A percentile compares a stretch with the other conserved stretches of the same genome.
Conservation (phyloP, 2,329 filamentous ascomycete genomes). For the Fusarium virguliforme region DNA sequence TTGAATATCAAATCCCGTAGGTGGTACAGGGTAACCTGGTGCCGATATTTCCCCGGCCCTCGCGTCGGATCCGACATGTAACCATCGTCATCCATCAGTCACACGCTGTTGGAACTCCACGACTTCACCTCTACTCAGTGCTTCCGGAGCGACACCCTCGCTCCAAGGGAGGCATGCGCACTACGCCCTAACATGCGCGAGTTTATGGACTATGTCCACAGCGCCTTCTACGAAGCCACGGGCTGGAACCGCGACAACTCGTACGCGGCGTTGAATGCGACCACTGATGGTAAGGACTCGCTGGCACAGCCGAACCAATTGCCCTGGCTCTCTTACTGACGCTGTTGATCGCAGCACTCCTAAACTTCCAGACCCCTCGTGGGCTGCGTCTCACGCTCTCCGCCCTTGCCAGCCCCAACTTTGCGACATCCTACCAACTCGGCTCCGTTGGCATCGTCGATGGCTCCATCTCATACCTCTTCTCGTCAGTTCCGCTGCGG, state of each 20-base stretch:
- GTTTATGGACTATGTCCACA: constrained; percentile 97
- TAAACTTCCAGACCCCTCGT: constrained; percentile 89
- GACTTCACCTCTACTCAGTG: constrained; percentile 3
- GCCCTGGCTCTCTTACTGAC: constrained; percentile 40
- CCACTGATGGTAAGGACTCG: constrained; percentile 76
- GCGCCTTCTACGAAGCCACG: constrained; percentile 88
- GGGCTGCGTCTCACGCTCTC: constrained; percentile 90
- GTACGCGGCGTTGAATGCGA: constrained; percentile 88
- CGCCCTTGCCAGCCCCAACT: constrained; percentile 91
- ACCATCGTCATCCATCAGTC: constrained; percentile 14
- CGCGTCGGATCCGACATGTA: neutral
- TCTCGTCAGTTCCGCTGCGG: constrained; percentile 85
- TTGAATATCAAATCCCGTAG: too few relatives aligned
- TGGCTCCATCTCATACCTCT: constrained; percentile 97
- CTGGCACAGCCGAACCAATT: neutral
- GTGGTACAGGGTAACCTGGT: constrained; percentile 32
- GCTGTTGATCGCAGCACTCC: constrained; percentile 72
- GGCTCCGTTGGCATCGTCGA: constrained; percentile 93
- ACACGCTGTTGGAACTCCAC: constrained; percentile 3
- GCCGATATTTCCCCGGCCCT: constrained; percentile 37
- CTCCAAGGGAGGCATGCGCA: constrained; percentile 51
- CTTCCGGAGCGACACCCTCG: constrained; percentile 40
- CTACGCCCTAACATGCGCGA: constrained; percentile 79
- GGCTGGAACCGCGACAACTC: constrained; percentile 94
- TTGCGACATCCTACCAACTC: constrained; percentile 93